phyloP scores from a whole-genome alignment of 129 eudicot genomes.

The Dittrichia graveolens region DNA sequence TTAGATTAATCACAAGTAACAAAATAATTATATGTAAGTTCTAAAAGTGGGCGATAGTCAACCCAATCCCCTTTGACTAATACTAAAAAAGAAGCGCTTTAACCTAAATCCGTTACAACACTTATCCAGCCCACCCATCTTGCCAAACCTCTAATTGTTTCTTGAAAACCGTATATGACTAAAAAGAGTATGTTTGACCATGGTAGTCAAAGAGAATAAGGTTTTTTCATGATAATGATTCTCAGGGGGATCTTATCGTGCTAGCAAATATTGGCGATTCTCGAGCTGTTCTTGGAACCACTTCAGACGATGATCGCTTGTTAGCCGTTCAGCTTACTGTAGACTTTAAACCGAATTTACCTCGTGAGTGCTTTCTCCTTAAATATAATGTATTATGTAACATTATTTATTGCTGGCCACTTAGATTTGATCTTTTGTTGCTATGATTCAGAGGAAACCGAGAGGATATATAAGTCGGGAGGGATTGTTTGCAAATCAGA shows the following conservation, averaged over 20 bases:
- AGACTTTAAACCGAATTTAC: slow-evolving; percentile 84
- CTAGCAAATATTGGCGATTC: slow-evolving; percentile 95
- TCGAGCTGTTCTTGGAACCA: slow-evolving; percentile 78
- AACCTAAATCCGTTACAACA: no score
- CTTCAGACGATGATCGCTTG: slow-evolving; percentile 58
- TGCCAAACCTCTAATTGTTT: no score
- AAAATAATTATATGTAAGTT: no score
- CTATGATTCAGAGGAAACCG: slow-evolving; percentile 62
- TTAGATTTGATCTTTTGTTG: not conserved
- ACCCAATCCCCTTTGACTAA: no score
- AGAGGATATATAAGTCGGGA: slow-evolving; percentile 65
- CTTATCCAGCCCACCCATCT: no score
- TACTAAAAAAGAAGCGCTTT: no score
- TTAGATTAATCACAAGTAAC: no score
- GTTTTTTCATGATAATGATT: slow-evolving; percentile 15
- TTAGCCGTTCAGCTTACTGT: slow-evolving; percentile 74
- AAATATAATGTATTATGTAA: not conserved
- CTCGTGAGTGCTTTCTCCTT: slow-evolving; percentile 51
- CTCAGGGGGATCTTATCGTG: slow-evolving; percentile 76
- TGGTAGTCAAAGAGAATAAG: not conserved
- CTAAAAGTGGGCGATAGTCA: no score
- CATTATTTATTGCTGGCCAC: not conserved
- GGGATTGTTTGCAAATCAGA: slow-evolving; percentile 64
- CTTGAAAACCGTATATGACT: no score
- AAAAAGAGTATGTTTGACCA: no score